Percentiles rank a stretch among this genome's conserved stretches.
phyloP scores from a whole-genome alignment of 2,329 filamentous ascomycete genomes.

The Diplodia mutila region DNA sequence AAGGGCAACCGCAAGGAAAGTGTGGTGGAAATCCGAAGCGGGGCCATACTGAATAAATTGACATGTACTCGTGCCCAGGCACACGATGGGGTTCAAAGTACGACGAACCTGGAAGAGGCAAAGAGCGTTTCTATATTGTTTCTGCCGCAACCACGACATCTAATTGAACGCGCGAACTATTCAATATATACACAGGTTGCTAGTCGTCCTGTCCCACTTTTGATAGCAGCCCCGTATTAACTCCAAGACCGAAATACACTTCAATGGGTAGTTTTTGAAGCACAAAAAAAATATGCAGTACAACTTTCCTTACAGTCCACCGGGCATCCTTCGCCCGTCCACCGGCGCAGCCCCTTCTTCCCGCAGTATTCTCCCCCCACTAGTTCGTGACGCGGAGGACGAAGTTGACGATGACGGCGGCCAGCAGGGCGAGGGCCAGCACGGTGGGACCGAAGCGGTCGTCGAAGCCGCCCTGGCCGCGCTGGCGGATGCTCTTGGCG shows the following conservation, averaged over 20 bases:
- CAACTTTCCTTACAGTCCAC: background rate
- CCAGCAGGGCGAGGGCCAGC: conserved; percentile 80
- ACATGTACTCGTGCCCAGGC: no score
- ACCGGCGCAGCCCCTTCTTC: background rate
- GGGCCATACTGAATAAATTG: no score
- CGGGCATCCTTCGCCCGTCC: background rate
- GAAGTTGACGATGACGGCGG: conserved; percentile 96
- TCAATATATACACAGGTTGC: conserved; percentile 2
- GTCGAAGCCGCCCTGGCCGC: conserved; percentile 94
- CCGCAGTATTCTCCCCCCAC: background rate
- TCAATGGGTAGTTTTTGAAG: background rate
- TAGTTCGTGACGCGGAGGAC: conserved; percentile 56
- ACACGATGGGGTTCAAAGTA: background rate
- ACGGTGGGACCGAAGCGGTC: conserved; percentile 94
- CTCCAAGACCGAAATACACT: background rate
- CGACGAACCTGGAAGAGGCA: background rate
- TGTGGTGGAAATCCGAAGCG: no score
- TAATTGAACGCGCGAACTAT: background rate
- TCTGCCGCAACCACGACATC: background rate
- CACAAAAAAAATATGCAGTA: background rate
- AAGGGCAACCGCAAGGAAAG: no score
- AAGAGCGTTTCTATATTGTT: background rate
- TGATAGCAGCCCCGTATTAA: background rate
- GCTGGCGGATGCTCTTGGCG: conserved; percentile 85
- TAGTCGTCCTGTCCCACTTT: background rate